These are phyloP conservation scores for Sporisorium graminicola DNA, from an alignment of 1,284 basidiomycete species.

Conservation along the genomic window DNA sequence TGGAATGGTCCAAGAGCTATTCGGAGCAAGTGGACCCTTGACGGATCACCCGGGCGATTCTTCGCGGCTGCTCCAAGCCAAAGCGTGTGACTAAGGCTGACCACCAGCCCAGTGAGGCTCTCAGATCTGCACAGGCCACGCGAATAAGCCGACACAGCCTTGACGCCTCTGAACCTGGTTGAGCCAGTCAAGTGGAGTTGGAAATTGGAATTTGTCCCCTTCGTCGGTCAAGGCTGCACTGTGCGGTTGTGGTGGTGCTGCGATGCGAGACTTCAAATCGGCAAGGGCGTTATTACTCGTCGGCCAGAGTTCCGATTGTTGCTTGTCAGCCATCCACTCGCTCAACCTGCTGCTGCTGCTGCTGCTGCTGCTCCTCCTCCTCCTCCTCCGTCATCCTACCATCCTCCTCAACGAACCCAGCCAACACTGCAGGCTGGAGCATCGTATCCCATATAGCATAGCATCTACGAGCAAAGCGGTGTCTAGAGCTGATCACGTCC, in stretches of 20 bases:
- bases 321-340: neutral
- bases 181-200: conserved; percentile 23
- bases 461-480: neutral
- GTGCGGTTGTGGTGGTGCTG: conserved; percentile 8
- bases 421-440: neutral
- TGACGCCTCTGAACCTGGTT: neutral
- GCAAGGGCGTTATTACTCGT: neutral
- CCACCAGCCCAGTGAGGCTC: too few species aligned
- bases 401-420: neutral
- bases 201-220: conserved; percentile 7
- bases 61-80: conserved; percentile 8
- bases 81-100: too few species aligned
- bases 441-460: neutral
- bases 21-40: conserved; percentile 22
- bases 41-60: conserved; percentile 20
- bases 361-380: neutral
- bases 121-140: conserved; percentile 30
- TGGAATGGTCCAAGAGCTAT: neutral
- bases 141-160: conserved; percentile 7
- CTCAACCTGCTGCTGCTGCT: too few species aligned
- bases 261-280: neutral
- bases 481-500: too few species aligned
- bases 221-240: conserved; percentile 3
- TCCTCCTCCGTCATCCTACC: neutral
- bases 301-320: neutral